Evolutionary conservation across 495 filamentous ascomycete genomes (phyloP), one percentile per base, ranked within the genome.

Genomic region (Xylaria sp.): DNA sequence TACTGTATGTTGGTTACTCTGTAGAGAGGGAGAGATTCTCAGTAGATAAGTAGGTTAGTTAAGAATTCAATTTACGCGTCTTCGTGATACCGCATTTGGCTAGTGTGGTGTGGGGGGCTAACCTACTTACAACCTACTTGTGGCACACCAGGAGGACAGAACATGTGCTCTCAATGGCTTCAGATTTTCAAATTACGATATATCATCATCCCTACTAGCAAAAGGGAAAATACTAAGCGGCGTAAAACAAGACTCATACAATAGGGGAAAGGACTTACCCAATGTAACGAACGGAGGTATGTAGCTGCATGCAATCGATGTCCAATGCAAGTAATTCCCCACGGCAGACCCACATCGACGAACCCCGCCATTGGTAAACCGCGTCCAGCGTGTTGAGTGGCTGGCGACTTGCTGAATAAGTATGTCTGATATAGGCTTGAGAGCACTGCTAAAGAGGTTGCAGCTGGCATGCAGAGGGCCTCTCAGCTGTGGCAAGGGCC

Each of bases 371-470:
- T 62, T 5, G 50, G 61, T 17, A 72, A 66, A 70, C 64, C 73
- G 76, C 74, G 71, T 70, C 64, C 21, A 26, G 62, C 76, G 76
- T 71, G 76, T 78, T 76, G 29, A 78, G 74, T 78, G 72, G 72
- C 69, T 78, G 72, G 61, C 12, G 31, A 37, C 41, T 37, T 48
- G 43, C 62, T 65, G 73, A 75, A 59, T 59, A 35, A 59, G 26
- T 33, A 12, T 35, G 9, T 14, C 8, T 11, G 9, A 26, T 21
- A 44, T 19, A n/a, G n/a, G n/a, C n/a, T n/a, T n/a, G n/a, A n/a
- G n/a, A n/a, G 37, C 59, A 15, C 21, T 43, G 35, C n/a, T 62
- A 62, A 41, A 62, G 59, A 41, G 59, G 59, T 62, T 62, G 59
- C 59, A 62, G 59, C 59, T 62, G 59, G 37, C 59, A 12, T 5